Conservation (phyloP, 169 alveolate genomes). For the Besnoitia besnoiti region DNA sequence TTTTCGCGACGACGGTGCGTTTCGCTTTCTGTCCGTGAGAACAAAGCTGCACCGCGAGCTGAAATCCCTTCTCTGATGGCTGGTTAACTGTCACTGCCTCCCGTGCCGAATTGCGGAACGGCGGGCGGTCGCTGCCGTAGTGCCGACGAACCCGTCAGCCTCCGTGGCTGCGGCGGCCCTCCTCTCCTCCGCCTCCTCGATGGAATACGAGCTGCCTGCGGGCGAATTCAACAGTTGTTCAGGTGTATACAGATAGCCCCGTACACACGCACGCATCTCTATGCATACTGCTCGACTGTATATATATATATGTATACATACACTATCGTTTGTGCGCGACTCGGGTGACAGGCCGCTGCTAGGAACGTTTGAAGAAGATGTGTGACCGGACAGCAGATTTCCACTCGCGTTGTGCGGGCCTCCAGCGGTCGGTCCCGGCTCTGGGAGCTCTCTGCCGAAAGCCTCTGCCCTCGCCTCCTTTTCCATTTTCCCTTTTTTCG, state of each 20-base stretch:
- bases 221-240: too few species aligned
- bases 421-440: neutral
- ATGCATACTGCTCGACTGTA: neutral
- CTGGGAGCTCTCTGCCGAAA: neutral
- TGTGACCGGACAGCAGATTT: neutral
- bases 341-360: neutral
- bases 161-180: too few species aligned
- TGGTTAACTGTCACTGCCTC: too few species aligned
- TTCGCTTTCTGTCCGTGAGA: too few species aligned
- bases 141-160: too few species aligned
- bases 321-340: neutral
- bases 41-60: too few species aligned
- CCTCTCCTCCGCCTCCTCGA: too few species aligned
- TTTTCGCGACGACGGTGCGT: too few species aligned
- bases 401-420: neutral
- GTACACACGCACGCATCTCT: neutral
- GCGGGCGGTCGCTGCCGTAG: too few species aligned
- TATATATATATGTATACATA: neutral
- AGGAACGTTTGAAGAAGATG: neutral
- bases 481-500: neutral
- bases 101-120: too few species aligned
- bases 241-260: neutral
- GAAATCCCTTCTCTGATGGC: too few species aligned
- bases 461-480: conserved; percentile 4
- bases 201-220: too few species aligned